These are phyloP conservation scores for Plasmodium cynomolgi DNA, from an alignment of 169 alveolate genomes.

Conservation along the genomic window DNA sequence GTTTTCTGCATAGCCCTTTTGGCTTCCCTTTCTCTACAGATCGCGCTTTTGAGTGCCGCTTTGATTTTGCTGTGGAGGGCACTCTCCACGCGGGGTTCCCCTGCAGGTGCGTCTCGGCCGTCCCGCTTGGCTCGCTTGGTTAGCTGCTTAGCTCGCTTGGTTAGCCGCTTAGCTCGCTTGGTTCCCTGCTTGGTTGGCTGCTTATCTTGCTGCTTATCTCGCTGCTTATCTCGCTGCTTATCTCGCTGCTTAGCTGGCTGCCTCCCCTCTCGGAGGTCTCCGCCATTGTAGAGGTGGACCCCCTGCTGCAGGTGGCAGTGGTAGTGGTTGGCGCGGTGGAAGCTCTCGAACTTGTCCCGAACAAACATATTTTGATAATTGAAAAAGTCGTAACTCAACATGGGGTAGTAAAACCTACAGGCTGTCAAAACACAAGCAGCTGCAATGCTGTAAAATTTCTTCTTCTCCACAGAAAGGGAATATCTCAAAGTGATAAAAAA, in stretches of 20 bases:
- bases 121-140: not conserved
- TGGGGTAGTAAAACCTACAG: slow-evolving; percentile 57
- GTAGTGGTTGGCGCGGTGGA: slow-evolving; percentile 40
- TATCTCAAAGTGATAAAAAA: not conserved
- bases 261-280: not conserved
- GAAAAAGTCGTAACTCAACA: slow-evolving; percentile 25
- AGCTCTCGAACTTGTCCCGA: slow-evolving; percentile 13
- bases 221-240: not conserved
- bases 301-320: slow-evolving; percentile 38
- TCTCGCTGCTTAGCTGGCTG: not conserved
- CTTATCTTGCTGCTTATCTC: not conserved
- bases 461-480: not conserved
- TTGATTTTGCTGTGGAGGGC: not conserved
- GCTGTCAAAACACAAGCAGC: slow-evolving; percentile 54
- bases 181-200: too few species aligned
- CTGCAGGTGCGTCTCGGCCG: not conserved
- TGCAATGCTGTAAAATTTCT: slow-evolving; percentile 10
- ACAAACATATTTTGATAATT: slow-evolving; percentile 17
- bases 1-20: not conserved
- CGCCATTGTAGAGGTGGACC: slow-evolving; percentile 9
- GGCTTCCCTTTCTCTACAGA: not conserved
- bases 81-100: not conserved
- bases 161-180: not conserved
- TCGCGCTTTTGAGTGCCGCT: not conserved
- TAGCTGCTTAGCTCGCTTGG: not conserved